Evolutionary conservation across 1,139 yeast genomes (phyloP).

Genomic region (Kodamaea ohmeri): DNA sequence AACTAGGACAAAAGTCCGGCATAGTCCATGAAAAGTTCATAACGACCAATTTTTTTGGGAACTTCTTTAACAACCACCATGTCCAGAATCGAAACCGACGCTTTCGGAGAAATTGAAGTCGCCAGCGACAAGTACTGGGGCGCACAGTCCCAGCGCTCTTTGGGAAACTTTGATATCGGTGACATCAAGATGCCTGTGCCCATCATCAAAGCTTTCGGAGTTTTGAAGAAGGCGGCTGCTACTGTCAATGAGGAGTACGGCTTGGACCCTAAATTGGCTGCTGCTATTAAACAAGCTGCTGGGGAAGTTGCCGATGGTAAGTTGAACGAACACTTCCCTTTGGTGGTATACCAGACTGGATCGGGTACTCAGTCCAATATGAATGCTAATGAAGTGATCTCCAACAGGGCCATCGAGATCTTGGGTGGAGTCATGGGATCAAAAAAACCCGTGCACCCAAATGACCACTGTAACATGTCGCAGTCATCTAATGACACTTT

Average conservation of each 20-base stretch:
- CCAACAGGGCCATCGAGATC: constrained; percentile 23
- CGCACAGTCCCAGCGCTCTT: constrained; percentile 22
- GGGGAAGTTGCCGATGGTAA: constrained; percentile 21
- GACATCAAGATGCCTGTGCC: constrained; percentile 21
- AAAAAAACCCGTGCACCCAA: constrained; percentile 23
- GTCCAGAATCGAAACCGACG: constrained; percentile 21
- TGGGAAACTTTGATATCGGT: constrained; percentile 22
- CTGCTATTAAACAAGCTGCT: constrained; percentile 21
- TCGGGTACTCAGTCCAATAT: constrained; percentile 24
- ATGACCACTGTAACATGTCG: constrained; percentile 24
- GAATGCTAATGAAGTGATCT: constrained; percentile 24
- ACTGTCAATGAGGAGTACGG: constrained; percentile 20
- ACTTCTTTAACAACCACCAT: constrained; percentile 3
- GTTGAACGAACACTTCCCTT: constrained; percentile 21
- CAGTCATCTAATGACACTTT: constrained; percentile 23
- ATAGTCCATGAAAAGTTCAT: background rate
- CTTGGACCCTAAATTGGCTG: constrained; percentile 20
- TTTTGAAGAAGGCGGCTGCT: constrained; percentile 22
- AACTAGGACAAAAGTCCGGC: constrained; percentile 4
- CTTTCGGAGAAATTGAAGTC: constrained; percentile 21
- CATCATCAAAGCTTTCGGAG: constrained; percentile 20
- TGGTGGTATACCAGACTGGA: constrained; percentile 24
- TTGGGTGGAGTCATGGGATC: constrained; percentile 22
- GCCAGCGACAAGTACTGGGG: constrained; percentile 21
- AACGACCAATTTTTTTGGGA: background rate